Conservation (phyloP, 2,329 filamentous ascomycete species). For the Aspergillus melleus region DNA sequence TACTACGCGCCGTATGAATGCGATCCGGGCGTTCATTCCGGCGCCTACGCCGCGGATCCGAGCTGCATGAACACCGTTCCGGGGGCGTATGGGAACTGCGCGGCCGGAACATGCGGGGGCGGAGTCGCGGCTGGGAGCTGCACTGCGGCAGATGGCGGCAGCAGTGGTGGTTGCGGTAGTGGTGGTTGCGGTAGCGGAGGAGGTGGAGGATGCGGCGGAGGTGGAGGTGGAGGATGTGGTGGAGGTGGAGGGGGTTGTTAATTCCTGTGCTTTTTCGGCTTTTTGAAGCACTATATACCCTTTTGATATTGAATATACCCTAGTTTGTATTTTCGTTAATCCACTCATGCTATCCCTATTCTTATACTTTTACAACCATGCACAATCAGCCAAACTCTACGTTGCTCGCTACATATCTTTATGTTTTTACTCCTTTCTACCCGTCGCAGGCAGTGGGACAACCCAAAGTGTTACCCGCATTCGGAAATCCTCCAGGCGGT, state of each 20-base stretch:
- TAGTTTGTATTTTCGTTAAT: background rate
- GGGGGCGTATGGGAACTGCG: constrained; percentile 50
- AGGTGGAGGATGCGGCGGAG: constrained; percentile 9
- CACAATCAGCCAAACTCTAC: background rate
- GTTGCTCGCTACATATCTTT: background rate
- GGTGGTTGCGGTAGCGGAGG: constrained; percentile 32
- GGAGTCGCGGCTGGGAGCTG: constrained; percentile 48
- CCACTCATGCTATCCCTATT: background rate
- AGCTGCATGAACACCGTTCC: constrained; percentile 43
- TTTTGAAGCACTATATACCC: background rate
- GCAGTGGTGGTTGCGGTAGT: constrained; percentile 49
- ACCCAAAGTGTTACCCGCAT: background rate
- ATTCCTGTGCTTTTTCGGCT: background rate
- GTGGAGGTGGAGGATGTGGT: constrained; percentile 11
- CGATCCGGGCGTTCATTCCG: constrained; percentile 43
- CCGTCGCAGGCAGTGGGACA: no score
- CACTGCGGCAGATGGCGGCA: constrained; percentile 40
- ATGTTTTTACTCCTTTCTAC: no score
- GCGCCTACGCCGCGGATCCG: constrained; percentile 47
- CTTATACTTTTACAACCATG: no score
- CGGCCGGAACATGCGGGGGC: constrained; percentile 44
- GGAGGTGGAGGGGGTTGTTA: constrained; percentile 6
- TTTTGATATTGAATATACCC: background rate
- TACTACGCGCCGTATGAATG: constrained; percentile 50
- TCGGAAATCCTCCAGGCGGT: background rate